Percentiles rank a stretch among this genome's conserved stretches.
phyloP scores from a whole-genome alignment of 2,329 filamentous ascomycete species.

The Hypoxylon sp. region DNA sequence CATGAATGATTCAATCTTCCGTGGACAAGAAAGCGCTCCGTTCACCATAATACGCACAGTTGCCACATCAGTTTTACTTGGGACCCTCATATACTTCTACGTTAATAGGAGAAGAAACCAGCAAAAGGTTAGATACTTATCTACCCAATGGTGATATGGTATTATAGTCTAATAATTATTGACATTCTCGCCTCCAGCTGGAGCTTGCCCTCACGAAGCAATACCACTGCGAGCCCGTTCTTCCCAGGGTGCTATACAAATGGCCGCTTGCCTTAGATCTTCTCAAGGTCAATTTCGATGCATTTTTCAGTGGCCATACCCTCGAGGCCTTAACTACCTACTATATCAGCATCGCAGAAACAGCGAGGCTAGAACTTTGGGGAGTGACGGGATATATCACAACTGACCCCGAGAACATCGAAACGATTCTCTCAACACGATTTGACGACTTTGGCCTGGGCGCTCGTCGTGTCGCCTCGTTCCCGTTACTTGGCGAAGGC shows the following conservation, averaged over 20 bases:
- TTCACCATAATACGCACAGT: neutral
- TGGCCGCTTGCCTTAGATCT: slow-evolving; percentile 43
- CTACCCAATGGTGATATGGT: no score
- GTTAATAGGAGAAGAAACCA: neutral
- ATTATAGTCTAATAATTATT: no score
- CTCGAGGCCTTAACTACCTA: slow-evolving; percentile 33
- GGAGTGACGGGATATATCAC: slow-evolving; percentile 35
- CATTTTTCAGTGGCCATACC: slow-evolving; percentile 18
- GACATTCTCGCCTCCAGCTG: no score
- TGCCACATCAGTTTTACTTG: neutral
- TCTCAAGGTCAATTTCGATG: slow-evolving; percentile 35
- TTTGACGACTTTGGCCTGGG: slow-evolving; percentile 49
- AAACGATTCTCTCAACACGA: slow-evolving; percentile 46
- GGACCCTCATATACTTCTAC: neutral
- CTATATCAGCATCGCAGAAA: slow-evolving; percentile 32
- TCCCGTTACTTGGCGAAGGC: slow-evolving; percentile 52
- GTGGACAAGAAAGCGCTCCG: neutral
- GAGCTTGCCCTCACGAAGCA: slow-evolving; percentile 3
- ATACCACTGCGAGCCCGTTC: slow-evolving; percentile 23
- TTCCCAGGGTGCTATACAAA: slow-evolving; percentile 34
- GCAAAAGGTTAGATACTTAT: neutral
- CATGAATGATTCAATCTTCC: neutral
- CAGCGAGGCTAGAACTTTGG: slow-evolving; percentile 28
- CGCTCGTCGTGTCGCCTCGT: slow-evolving; percentile 38
- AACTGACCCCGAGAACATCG: slow-evolving; percentile 48